Base-by-base conservation (phyloP, 2,329 filamentous ascomycete genomes). In the Phialocephala subalpina region DNA sequence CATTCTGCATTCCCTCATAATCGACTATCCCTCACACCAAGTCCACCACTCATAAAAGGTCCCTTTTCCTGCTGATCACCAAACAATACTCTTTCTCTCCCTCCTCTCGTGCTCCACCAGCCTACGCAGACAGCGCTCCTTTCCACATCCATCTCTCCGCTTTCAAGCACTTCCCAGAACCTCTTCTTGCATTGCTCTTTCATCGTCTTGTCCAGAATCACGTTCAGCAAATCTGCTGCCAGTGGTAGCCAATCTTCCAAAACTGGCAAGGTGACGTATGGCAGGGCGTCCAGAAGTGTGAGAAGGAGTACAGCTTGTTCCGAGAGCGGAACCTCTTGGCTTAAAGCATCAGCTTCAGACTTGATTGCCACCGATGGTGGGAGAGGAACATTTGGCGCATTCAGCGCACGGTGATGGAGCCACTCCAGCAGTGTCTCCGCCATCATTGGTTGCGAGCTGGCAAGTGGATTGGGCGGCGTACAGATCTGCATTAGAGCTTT, bases 141-240 rank as follows among this genome's bases (percentile, higher is more conserved):
- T 71, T 91, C 87, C 42, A 91, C 84, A 78, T 92, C 90, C 88
- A 93, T 91, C 75, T 92, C 90, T 1, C 90, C 90, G 67, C 83
- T 84, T 58, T 76, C 75, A 14, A 92, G 71, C 1, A 87, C 83
- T 66, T 91, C 87, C 90, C 90, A 93, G 72, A 91, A 88, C 60
- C 89, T 80, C 66, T 84, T 82, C 68, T 85, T 85, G 63, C 89
- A 89, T 52, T 81, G 77, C 49, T 85, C 82, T 42, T 84, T 81
- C 84, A 90, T 89, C 3, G 73, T 75, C 1, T 78, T 73, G 65
- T 89, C 85, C 6, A 82, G 73, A n/a, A 91, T 82, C 1, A 76
- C 76, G 62, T 87, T 87, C 38, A 91, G 78, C 20, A 90, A 77
- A 20, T 86, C 82, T 0, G 88, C 89, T 18, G 86, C 82, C 11